Percentiles rank a stretch among this genome's conserved stretches.
Conservation (phyloP, 1,284 basidiomycete species). For the Sanghuangporus sanghuang region DNA sequence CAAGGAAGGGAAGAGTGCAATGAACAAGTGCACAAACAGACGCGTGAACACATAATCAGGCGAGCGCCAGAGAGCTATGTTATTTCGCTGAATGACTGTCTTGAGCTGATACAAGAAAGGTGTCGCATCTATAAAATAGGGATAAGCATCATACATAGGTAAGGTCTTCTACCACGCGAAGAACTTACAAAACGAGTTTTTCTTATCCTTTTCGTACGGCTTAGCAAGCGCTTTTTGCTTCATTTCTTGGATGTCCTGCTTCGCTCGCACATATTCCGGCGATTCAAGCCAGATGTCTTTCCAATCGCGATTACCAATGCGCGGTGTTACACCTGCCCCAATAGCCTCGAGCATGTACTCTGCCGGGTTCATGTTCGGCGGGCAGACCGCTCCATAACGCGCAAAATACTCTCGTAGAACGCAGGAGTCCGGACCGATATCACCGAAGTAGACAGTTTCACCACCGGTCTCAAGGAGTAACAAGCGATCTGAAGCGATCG, state of each 20-base stretch:
- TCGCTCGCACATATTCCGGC: slow-evolving; percentile 30
- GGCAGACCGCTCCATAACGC: slow-evolving; percentile 57
- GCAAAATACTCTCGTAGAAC: slow-evolving; percentile 68
- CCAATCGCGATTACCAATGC: slow-evolving; percentile 58
- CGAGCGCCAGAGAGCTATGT: slow-evolving; percentile 75
- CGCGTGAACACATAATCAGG: slow-evolving; percentile 82
- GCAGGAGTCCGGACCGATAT: slow-evolving; percentile 62
- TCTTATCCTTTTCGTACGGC: slow-evolving; percentile 19
- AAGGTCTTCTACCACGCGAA: neutral
- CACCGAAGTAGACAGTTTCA: slow-evolving; percentile 77
- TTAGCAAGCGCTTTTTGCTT: slow-evolving; percentile 27
- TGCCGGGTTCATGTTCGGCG: slow-evolving; percentile 54
- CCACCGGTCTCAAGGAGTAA: slow-evolving; percentile 62
- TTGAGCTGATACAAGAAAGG: slow-evolving; percentile 76
- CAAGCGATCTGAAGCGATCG: slow-evolving; percentile 47
- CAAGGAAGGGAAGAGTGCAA: slow-evolving; percentile 77
- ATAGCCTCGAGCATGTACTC: slow-evolving; percentile 56
- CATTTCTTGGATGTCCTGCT: slow-evolving; percentile 32
- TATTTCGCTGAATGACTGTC: slow-evolving; percentile 71
- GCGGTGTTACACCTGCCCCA: slow-evolving; percentile 37
- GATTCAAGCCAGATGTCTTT: slow-evolving; percentile 58
- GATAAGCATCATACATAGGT: neutral
- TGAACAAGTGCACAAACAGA: slow-evolving; percentile 71
- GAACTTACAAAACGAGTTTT: slow-evolving; percentile 28
- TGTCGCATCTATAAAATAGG: slow-evolving; percentile 54